Conservation (phyloP, 2,329 filamentous ascomycete species). For the Talaromyces marneffei region DNA sequence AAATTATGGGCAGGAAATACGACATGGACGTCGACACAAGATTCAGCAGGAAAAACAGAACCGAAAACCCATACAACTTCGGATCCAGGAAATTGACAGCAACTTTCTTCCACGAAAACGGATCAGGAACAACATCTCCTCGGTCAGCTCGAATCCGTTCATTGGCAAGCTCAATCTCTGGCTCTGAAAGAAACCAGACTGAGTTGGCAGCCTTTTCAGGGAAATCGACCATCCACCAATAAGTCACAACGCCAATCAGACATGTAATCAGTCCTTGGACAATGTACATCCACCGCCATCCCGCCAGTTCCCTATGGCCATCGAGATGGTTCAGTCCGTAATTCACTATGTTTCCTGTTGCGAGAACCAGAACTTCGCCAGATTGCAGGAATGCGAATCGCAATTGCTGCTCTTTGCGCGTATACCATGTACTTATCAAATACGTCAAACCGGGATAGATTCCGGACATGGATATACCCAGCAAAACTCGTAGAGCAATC, state of each 20-base stretch:
- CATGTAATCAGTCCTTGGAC: constrained; percentile 59
- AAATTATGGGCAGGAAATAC: constrained; percentile 60
- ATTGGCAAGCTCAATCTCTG: constrained; percentile 53
- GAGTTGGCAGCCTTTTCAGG: constrained; percentile 55
- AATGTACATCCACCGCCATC: constrained; percentile 66
- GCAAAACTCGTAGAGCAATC: constrained; percentile 60
- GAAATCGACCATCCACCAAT: constrained; percentile 67
- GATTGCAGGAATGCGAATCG: constrained; percentile 61
- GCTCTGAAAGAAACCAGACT: constrained; percentile 52
- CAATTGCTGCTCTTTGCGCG: constrained; percentile 59
- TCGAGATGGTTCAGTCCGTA: constrained; percentile 62
- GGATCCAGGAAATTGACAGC: constrained; percentile 52
- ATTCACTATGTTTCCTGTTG: constrained; percentile 62
- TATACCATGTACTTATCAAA: constrained; percentile 54
- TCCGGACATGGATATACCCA: constrained; percentile 57
- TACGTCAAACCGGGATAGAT: constrained; percentile 43
- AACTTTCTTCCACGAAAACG: constrained; percentile 52
- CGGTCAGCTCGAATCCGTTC: constrained; percentile 56
- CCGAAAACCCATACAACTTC: constrained; percentile 61
- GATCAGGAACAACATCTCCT: constrained; percentile 53
- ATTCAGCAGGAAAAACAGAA: constrained; percentile 62
- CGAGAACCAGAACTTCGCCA: constrained; percentile 60
- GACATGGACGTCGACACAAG: constrained; percentile 59
- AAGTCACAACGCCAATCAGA: constrained; percentile 55
- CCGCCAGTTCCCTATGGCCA: constrained; percentile 50